Percentiles rank a stretch among this genome's conserved stretches.
phyloP scores from a whole-genome alignment of 176 grass and related monocot genomes.

The Oryza glaberrima region DNA sequence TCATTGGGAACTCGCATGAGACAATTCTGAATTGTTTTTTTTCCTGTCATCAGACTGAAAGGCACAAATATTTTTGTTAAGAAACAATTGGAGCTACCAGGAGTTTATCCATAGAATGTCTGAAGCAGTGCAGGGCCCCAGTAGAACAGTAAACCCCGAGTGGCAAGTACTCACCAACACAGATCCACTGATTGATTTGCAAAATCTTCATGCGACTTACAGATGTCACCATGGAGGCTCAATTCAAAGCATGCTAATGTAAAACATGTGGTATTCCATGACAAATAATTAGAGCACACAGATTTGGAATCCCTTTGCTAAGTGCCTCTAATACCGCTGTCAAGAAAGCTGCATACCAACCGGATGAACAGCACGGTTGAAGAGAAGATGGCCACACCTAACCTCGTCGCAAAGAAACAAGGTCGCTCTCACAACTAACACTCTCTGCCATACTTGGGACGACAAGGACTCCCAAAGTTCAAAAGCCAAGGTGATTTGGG shows the following conservation, averaged over 20 bases:
- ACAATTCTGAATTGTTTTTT: background rate
- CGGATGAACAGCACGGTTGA: background rate
- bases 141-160: background rate
- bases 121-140: background rate
- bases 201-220: background rate
- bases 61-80: background rate
- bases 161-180: background rate
- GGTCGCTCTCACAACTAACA: constrained; percentile 42
- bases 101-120: background rate
- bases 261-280: constrained; percentile 23
- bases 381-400: constrained; percentile 29
- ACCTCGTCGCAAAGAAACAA: constrained; percentile 17
- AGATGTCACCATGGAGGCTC: background rate
- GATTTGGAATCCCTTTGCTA: background rate
- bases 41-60: background rate
- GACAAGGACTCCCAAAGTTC: background rate
- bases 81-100: background rate
- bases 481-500: constrained; percentile 15
- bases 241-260: background rate
- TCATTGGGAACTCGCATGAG: background rate
- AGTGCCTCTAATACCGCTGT: constrained; percentile 10
- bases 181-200: background rate
- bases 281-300: constrained; percentile 8
- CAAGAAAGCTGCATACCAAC: constrained; percentile 49
- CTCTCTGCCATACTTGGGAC: background rate